Evolutionary conservation across 1,284 basidiomycete species (phyloP), one percentile per base, ranked within the genome.

Genomic region (Boletus mariae): DNA sequence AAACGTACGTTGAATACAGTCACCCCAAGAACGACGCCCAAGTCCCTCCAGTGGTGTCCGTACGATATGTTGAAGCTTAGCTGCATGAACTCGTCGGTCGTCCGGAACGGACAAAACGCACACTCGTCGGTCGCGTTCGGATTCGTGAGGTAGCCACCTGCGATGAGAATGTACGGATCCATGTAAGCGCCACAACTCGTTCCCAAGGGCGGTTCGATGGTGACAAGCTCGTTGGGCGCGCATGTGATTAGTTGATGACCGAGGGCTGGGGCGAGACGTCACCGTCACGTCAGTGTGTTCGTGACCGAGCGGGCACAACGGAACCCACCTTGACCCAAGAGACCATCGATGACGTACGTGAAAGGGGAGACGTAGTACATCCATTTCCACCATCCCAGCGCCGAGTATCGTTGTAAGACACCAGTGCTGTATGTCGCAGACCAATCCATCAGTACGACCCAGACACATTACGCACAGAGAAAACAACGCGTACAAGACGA

Each of bases 371-470:
- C 23, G 40, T 51, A 15, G 65, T 92, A 89, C 84, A 91, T 89
- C 85, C 89, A 92, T 59, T 75, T 73, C 89, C 88, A 92, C 84
- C 87, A 91, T 5, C 83, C 83, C 10, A 92, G 77, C 40, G 75
- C 66, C 6, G 73, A 59, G 72, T 76, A 87, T 0, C 82, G 79
- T 62, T 85, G 84, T 45, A 86, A 50, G 15, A 85, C 80, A 61
- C 83, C 84, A 53, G 82, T 80, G 23, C 58, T 58, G 9, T 15
- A 35, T 35, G 13, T 15, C 5, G n/a, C 40, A 84, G 77, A 61
- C 10, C 12, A 7, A 31, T 58, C n/a, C 49, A 49, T 31, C 17
- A 32, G 29, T 40, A n/a, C 8, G 20, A 35, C 9, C 2, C 4
- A 29, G 52, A 23, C 13, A 26, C 38, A 38, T 32, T 12, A 32